Evolutionary conservation across 306 rosid species (phyloP).

Genomic region (Hylodesmum podocarpum): DNA sequence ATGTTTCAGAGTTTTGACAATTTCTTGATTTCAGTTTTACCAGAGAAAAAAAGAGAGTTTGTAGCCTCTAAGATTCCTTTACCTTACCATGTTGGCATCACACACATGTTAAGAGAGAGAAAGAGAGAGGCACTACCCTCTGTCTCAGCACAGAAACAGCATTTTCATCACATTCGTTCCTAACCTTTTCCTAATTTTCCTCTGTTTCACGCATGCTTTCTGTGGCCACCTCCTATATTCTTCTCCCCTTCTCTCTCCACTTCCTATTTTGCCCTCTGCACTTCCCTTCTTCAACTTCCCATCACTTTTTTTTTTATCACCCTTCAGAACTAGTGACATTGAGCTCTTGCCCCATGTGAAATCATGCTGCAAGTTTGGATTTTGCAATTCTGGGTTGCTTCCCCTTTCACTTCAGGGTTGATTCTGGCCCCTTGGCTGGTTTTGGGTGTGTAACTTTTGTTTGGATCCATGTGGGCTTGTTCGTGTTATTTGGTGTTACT

Average conservation of each 20-base stretch:
- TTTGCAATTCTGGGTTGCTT: constrained; percentile 28
- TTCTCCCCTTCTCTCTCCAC: not conserved
- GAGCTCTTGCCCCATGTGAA: constrained; percentile 22
- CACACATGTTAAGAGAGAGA: not conserved
- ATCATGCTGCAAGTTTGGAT: constrained; percentile 18
- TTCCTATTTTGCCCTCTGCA: constrained; percentile 1
- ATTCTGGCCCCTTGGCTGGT: constrained; percentile 22
- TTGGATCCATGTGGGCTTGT: constrained; percentile 43
- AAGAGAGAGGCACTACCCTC: not conserved
- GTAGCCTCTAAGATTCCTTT: constrained; percentile 20
- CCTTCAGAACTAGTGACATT: constrained; percentile 18
- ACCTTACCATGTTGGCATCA: constrained; percentile 27
- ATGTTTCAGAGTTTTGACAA: constrained; percentile 1
- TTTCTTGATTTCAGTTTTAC: constrained; percentile 20
- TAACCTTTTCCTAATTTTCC: constrained; percentile 55
- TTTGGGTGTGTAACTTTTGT: constrained; percentile 44
- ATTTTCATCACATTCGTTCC: constrained; percentile 49
- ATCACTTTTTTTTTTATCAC: not conserved
- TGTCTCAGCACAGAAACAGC: constrained; percentile 42
- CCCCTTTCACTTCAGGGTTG: not conserved
- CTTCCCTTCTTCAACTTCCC: not conserved
- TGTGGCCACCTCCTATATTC: constrained; percentile 36
- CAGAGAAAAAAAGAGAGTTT: not conserved
- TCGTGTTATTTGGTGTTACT: not conserved
- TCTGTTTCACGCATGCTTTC: constrained; percentile 41